These are phyloP conservation scores for Ceratorhiza oryzae-sativae DNA, from an alignment of 1,284 basidiomycete species.

Conservation along the genomic window DNA sequence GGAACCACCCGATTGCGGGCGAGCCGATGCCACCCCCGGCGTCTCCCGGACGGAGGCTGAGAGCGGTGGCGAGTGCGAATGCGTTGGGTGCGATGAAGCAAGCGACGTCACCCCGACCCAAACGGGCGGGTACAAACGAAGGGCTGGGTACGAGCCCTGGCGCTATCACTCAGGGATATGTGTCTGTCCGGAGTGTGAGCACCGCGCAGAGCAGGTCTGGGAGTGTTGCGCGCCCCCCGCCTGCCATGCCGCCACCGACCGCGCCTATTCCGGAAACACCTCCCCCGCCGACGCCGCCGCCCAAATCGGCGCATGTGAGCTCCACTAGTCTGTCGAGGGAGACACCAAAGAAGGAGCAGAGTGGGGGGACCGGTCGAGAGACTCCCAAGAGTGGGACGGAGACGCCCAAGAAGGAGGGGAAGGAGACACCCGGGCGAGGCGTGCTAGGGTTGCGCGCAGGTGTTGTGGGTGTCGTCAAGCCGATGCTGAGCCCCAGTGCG, in stretches of 20 bases:
- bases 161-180: background rate
- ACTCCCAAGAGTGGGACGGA: constrained; percentile 26
- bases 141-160: constrained; percentile 27
- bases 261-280: background rate
- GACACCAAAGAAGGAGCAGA: constrained; percentile 18
- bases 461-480: constrained; percentile 30
- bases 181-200: background rate
- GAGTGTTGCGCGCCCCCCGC: constrained; percentile 2
- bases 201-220: constrained; percentile 8
- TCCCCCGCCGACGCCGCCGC: constrained; percentile 10
- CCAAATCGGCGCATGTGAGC: background rate
- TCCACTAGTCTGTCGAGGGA: background rate
- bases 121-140: constrained; percentile 34
- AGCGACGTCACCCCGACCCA: constrained; percentile 2
- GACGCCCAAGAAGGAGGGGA: constrained; percentile 33
- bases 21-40: constrained; percentile 33
- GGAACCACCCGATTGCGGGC: constrained; percentile 34
- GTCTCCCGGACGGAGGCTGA: constrained; percentile 23
- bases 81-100: constrained; percentile 24
- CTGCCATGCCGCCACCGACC: constrained; percentile 19
- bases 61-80: constrained; percentile 29
- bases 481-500: constrained; percentile 30
- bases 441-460: constrained; percentile 24
- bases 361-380: constrained; percentile 9
- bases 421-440: constrained; percentile 12